Evolutionary conservation across 2,329 filamentous ascomycete species (phyloP).

Genomic region (Sordariomycetes sp.): DNA sequence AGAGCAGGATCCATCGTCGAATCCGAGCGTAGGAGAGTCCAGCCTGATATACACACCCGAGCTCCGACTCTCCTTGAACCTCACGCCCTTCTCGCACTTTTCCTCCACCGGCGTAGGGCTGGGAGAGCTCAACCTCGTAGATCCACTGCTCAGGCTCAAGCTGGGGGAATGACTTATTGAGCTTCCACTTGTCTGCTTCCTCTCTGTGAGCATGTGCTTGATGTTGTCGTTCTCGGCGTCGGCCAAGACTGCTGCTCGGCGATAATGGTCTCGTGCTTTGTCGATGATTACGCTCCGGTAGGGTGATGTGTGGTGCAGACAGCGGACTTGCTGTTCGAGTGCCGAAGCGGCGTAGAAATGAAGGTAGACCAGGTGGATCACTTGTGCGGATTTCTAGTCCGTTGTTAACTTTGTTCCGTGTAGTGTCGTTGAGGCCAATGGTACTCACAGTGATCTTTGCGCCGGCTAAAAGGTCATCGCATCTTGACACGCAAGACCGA

Average conservation of each 20-base stretch:
- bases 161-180: too few species aligned
- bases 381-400: conserved; percentile 7
- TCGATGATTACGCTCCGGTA: conserved; percentile 38
- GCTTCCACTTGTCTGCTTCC: too few species aligned
- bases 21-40: conserved; percentile 51
- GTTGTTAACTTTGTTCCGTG: background rate
- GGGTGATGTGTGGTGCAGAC: conserved; percentile 33
- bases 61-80: too few species aligned
- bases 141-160: conserved; percentile 4
- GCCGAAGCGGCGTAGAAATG: conserved; percentile 55
- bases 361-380: conserved; percentile 44
- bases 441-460: conserved; percentile 32
- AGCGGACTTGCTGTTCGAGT: conserved; percentile 45
- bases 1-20: conserved; percentile 29
- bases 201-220: too few species aligned
- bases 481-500: conserved; percentile 42
- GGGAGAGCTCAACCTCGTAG: background rate
- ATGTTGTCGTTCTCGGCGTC: too few species aligned
- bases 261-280: conserved; percentile 43
- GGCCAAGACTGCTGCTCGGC: conserved; percentile 37
- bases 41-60: conserved; percentile 46
- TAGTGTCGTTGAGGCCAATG: background rate
- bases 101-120: too few species aligned
- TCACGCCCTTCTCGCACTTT: too few species aligned
- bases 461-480: conserved; percentile 41